Conservation (phyloP, 345 rosid genomes). For the Lepidium didymum region DNA sequence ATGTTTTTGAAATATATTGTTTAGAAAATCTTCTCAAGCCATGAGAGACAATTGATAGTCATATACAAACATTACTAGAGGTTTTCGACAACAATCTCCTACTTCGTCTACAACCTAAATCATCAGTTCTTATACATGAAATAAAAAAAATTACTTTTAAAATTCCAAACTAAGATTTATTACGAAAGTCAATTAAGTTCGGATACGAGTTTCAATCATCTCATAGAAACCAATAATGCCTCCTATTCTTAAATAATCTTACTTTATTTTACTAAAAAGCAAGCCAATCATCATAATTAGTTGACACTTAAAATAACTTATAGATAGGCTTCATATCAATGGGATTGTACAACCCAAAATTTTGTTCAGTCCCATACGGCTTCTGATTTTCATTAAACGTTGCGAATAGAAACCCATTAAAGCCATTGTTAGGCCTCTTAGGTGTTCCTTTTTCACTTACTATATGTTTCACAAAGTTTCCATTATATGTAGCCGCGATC, state of each 20-base stretch:
- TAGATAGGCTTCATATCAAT: constrained; percentile 17
- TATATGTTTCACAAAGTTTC: constrained; percentile 18
- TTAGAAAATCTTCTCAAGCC: too few species aligned
- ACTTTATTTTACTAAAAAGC: neutral
- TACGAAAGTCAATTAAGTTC: neutral
- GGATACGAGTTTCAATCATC: neutral
- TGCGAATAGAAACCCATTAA: constrained; percentile 13
- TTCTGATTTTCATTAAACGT: constrained; percentile 27
- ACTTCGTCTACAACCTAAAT: too few species aligned
- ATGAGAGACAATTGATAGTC: too few species aligned
- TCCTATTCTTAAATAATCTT: neutral
- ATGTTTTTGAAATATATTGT: too few species aligned
- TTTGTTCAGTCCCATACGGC: constrained; percentile 14
- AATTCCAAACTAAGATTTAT: neutral
- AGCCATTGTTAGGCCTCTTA: constrained; percentile 7
- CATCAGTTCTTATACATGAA: too few species aligned
- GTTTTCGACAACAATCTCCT: too few species aligned
- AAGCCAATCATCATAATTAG: too few species aligned
- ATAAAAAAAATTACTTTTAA: too few species aligned
- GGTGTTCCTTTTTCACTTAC: constrained; percentile 26
- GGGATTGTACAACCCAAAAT: constrained; percentile 29
- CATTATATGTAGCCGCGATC: constrained; percentile 16
- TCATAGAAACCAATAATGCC: neutral
- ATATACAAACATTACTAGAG: too few species aligned
- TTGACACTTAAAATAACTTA: neutral